Percentiles rank a stretch among this genome's conserved stretches.
Conservation (phyloP, 164 flowering plant species). For the Tinospora cordifolia region DNA sequence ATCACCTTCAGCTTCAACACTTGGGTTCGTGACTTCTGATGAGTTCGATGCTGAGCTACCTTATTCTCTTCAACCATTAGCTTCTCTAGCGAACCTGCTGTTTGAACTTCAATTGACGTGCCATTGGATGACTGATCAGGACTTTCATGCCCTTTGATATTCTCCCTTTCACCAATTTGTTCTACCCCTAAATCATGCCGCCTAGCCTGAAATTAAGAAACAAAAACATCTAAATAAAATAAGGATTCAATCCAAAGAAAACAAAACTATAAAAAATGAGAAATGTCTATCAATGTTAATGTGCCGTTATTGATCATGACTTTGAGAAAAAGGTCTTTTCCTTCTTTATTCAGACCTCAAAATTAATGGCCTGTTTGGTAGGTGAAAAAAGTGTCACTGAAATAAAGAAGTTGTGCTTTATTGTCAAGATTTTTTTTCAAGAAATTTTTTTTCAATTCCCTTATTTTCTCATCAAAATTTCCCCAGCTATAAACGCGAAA, state of each 20-base stretch:
- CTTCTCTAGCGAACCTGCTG: constrained; percentile 47
- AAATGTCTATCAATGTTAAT: neutral
- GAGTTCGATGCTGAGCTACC: constrained; percentile 19
- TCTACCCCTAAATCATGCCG: constrained; percentile 17
- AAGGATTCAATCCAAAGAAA: constrained; percentile 6
- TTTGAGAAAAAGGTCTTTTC: neutral
- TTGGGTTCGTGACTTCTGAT: constrained; percentile 34
- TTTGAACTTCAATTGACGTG: constrained; percentile 72
- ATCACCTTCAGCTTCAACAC: constrained; percentile 54
- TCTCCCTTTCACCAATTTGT: constrained; percentile 14
- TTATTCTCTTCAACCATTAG: constrained; percentile 30
- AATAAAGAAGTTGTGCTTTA: too few species aligned
- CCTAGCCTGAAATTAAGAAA: constrained; percentile 43
- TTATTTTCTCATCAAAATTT: too few species aligned
- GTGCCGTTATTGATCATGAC: neutral
- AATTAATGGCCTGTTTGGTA: neutral
- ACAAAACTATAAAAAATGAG: neutral
- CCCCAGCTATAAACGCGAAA: too few species aligned
- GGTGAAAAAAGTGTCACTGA: too few species aligned
- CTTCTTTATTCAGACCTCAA: neutral
- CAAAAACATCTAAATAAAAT: constrained; percentile 1
- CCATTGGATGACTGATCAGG: constrained; percentile 47
- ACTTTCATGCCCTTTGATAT: constrained; percentile 22
- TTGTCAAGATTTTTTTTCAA: too few species aligned
- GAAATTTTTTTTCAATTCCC: too few species aligned